A percentile compares a stretch with the other conserved stretches of the same genome.
phyloP scores from a whole-genome alignment of 495 filamentous ascomycete genomes.

The Penicillium robsamsonii region DNA sequence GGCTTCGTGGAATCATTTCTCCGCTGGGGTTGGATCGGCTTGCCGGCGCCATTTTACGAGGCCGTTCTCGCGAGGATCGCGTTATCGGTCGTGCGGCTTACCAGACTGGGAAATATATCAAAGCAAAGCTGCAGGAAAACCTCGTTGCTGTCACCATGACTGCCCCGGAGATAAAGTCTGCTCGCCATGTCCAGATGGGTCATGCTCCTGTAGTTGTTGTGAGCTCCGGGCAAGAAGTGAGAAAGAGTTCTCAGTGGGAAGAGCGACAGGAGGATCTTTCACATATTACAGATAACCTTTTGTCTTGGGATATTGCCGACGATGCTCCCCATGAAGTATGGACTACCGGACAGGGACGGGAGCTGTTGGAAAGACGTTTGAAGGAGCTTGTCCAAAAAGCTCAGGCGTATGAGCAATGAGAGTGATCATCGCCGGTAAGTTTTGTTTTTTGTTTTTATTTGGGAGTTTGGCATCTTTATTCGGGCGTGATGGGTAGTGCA shows the following conservation, averaged over 20 bases:
- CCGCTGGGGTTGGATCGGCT: conserved; percentile 82
- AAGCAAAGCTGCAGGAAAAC: conserved; percentile 89
- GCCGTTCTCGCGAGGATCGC: conserved; percentile 77
- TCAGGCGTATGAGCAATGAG: conserved; percentile 1
- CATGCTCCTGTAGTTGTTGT: conserved; percentile 75
- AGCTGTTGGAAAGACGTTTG: conserved; percentile 68
- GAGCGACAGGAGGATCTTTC: conserved; percentile 77
- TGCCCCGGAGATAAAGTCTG: conserved; percentile 72
- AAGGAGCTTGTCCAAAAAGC: conserved; percentile 52
- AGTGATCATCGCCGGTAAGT: not conserved
- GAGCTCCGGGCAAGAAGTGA: conserved; percentile 66
- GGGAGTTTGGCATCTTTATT: not conserved
- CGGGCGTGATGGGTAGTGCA: not conserved
- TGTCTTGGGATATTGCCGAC: conserved; percentile 83
- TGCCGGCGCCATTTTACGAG: conserved; percentile 72
- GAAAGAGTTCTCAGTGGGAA: conserved; percentile 67
- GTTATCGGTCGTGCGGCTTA: conserved; percentile 75
- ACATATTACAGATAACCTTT: conserved; percentile 69
- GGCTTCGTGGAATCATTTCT: conserved; percentile 79
- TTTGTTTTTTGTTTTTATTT: not conserved
- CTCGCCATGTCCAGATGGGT: conserved; percentile 70
- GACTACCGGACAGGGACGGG: conserved; percentile 63
- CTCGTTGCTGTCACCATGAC: conserved; percentile 80
- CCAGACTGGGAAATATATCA: conserved; percentile 77
- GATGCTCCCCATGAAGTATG: conserved; percentile 87